These are phyloP conservation scores for Diutina scorzettiae DNA, from an alignment of 1,139 yeast genomes.

Conservation along the genomic window DNA sequence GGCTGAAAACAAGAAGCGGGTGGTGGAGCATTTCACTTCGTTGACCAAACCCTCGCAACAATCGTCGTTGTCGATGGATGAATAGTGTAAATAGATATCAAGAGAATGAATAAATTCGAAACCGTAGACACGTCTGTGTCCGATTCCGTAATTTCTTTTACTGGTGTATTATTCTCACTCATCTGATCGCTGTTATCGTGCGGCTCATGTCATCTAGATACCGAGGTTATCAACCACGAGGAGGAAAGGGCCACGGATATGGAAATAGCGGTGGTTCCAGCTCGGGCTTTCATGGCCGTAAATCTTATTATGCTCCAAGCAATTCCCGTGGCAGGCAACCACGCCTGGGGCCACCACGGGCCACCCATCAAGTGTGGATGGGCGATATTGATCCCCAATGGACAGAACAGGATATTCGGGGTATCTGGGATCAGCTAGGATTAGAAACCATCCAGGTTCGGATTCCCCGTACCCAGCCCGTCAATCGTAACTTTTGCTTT, in stretches of 20 bases:
- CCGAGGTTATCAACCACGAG: background rate
- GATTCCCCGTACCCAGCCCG: conserved; percentile 16
- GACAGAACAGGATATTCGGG: conserved; percentile 58
- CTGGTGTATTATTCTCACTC: too few relatives aligned
- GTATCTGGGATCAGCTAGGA: conserved; percentile 48
- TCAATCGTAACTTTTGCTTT: conserved; percentile 49
- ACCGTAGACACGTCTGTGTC: too few relatives aligned
- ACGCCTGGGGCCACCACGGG: background rate
- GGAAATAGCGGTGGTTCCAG: background rate
- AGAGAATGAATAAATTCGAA: too few relatives aligned
- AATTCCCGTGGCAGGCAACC: background rate
- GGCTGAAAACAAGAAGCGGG: conserved; percentile 23
- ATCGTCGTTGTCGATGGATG: conserved; percentile 52
- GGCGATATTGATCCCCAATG: conserved; percentile 85
- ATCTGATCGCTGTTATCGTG: too few relatives aligned
- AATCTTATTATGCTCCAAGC: background rate
- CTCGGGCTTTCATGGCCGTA: background rate
- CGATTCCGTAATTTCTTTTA: too few relatives aligned
- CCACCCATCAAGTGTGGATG: conserved; percentile 61
- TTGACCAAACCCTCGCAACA: conserved; percentile 49
- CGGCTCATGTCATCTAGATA: background rate
- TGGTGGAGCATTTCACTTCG: conserved; percentile 31
- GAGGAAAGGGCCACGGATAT: background rate
- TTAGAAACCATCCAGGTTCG: conserved; percentile 26
- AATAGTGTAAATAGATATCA: conserved; percentile 15